Conservation (phyloP, 176 grass and related monocot species). For the Calamus simplicifolius region DNA sequence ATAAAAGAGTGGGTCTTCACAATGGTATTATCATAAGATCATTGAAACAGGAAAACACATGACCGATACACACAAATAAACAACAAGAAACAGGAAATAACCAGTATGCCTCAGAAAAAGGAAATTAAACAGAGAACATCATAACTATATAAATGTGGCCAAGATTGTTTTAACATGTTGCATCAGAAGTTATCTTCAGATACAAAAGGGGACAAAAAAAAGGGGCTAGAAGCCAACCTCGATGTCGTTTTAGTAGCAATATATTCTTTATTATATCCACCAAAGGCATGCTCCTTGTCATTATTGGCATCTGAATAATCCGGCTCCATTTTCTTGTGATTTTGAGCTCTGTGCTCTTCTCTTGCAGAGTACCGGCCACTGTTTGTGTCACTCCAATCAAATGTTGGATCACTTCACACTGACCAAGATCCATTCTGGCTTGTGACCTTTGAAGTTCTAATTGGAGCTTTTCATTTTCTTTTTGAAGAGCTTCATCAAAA, state of each 20-base stretch:
- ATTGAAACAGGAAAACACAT: too few relatives aligned
- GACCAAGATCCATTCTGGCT: conserved; percentile 63
- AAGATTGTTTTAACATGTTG: too few relatives aligned
- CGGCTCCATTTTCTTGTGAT: conserved; percentile 32
- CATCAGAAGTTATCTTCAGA: background rate
- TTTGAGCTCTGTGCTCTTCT: conserved; percentile 35
- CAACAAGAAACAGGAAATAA: too few relatives aligned
- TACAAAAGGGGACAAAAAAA: background rate
- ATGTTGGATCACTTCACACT: conserved; percentile 90
- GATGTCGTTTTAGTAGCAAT: conserved; percentile 20
- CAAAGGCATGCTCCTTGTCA: conserved; percentile 24
- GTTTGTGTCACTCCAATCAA: conserved; percentile 81
- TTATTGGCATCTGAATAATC: conserved; percentile 25
- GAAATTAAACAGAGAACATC: too few relatives aligned
- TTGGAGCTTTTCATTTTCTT: conserved; percentile 94
- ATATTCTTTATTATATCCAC: conserved; percentile 29
- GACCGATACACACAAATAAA: too few relatives aligned
- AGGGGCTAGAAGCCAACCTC: conserved; percentile 24
- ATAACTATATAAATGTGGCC: too few relatives aligned
- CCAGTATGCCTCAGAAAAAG: too few relatives aligned
- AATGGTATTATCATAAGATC: too few relatives aligned
- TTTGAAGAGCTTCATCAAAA: conserved; percentile 71
- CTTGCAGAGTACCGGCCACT: conserved; percentile 48
- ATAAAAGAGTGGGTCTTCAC: too few relatives aligned
- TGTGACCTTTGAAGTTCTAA: conserved; percentile 88